Conservation (phyloP, 495 filamentous ascomycete species). For the Podospora pseudoanserina region DNA sequence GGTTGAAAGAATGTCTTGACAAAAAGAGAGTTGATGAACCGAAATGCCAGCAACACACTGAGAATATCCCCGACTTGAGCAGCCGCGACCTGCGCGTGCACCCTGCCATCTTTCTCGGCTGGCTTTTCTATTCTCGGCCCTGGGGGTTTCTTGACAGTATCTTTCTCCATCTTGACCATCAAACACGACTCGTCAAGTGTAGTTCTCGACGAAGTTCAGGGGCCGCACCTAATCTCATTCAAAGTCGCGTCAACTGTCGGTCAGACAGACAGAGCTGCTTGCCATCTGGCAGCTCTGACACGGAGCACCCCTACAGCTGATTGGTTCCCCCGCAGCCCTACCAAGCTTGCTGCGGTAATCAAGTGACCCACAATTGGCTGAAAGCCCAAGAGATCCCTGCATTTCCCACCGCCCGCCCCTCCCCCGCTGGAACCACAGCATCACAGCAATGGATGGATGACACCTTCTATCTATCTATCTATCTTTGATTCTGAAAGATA, state of each 20-base stretch:
- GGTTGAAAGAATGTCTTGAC: slow-evolving; percentile 97
- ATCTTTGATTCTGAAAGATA: not conserved
- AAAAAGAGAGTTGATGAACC: slow-evolving; percentile 78
- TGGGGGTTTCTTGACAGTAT: slow-evolving; percentile 5
- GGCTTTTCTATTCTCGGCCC: not conserved
- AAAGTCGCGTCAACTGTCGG: not conserved
- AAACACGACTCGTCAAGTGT: not conserved
- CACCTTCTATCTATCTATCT: not conserved
- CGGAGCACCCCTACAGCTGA: not conserved
- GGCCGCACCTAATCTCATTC: not conserved
- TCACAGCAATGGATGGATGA: not conserved
- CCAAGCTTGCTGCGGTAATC: slow-evolving; percentile 14
- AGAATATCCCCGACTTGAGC: slow-evolving; percentile 48
- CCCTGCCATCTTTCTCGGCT: not conserved
- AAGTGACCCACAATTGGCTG: slow-evolving; percentile 16
- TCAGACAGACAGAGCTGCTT: not conserved
- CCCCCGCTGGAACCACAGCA: not conserved
- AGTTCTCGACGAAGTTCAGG: not conserved
- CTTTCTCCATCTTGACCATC: not conserved
- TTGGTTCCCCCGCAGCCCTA: slow-evolving; percentile 16
- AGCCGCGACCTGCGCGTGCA: slow-evolving; percentile 31
- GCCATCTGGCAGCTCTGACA: not conserved
- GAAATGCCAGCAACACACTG: slow-evolving; percentile 66
- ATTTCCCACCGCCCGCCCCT: no score
- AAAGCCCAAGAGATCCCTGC: not conserved